Conservation (phyloP, 2,329 filamentous ascomycete genomes). For the Xenosphaeropsis pyriputrescens region DNA sequence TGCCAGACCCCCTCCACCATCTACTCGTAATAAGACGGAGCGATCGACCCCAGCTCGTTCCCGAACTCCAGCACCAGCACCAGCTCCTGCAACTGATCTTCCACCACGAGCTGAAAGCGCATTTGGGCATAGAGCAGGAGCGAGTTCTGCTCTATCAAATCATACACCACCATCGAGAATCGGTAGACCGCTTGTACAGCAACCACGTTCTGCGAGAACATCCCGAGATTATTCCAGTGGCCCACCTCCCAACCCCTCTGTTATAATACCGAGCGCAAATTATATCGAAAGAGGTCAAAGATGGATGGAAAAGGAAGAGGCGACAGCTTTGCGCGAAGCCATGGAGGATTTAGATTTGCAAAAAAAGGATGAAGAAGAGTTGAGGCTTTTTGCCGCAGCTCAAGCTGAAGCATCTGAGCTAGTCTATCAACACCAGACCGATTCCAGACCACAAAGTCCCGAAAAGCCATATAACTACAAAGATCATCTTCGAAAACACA, state of each 20-base stretch:
- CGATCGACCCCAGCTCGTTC: constrained; percentile 22
- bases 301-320: constrained; percentile 74
- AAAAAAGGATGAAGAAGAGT: constrained; percentile 36
- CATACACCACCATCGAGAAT: constrained; percentile 15
- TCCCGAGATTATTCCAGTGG: constrained; percentile 1
- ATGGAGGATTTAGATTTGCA: constrained; percentile 59
- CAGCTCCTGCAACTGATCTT: constrained; percentile 2
- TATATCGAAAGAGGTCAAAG: constrained; percentile 62
- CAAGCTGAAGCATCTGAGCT: constrained; percentile 66
- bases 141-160: constrained; percentile 14
- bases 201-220: constrained; percentile 3
- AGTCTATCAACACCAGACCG: constrained; percentile 62
- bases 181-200: constrained; percentile 14
- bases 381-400: constrained; percentile 52
- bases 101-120: constrained; percentile 12
- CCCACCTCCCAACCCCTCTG: constrained; percentile 35
- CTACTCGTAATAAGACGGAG: constrained; percentile 14
- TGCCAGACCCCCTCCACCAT: constrained; percentile 45
- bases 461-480: constrained; percentile 53
- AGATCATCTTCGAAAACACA: constrained; percentile 54
- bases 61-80: constrained; percentile 1
- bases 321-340: constrained; percentile 51
- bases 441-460: constrained; percentile 35
- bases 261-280: constrained; percentile 48
- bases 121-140: constrained; percentile 13